Base-by-base conservation (phyloP, 306 rosid species). In the Cucurbita moschata region DNA sequence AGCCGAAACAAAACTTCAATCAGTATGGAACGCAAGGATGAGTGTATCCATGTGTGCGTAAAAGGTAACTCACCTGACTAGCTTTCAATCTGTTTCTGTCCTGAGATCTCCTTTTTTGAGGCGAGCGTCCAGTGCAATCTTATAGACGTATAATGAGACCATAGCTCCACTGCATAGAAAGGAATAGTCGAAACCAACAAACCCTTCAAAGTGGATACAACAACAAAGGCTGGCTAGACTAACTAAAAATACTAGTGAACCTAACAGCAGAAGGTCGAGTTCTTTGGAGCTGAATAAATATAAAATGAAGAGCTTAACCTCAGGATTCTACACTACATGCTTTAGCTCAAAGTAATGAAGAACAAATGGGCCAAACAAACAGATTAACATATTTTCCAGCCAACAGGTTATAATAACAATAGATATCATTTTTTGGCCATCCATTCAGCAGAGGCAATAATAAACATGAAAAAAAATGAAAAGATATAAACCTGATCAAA, bases 401-500 rank as follows among this genome's bases (percentile, higher is more conserved):
- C 10, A 13, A 37, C 5, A 37, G 4, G 18, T 58, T n/a, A 3
- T 13, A 63, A 63, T 10, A 51, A 13, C 21, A 6, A 12, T 9
- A 15, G 8, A 16, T 30, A 30, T 4, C 3, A 16, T 3, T 74
- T 30, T 16, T 19, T 8, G 55, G 52, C 60, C 16, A 53, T 43
- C 49, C 51, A 73, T 38, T 56, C 44, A 19, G n/a, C 65, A 81
- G 49, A 37, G 44, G n/a, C 38, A 67, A 67, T 2, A 61, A 13
- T n/a, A 39, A 44, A 37, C 10, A n/a, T 26, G 35, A 72, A 62
- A 11, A 23, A 68, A 11, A 57, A 79, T 30, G 61, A 59, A 72
- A 73, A 67, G 67, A 57, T 64, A 83, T 60, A 69, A 77, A 95
- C 99, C 99, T 95, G 99, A 89, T 81, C 74, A 81, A 73, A 74